Conservation (phyloP, 768 basidiomycete genomes). For the Phlegmacium glaucopus region DNA sequence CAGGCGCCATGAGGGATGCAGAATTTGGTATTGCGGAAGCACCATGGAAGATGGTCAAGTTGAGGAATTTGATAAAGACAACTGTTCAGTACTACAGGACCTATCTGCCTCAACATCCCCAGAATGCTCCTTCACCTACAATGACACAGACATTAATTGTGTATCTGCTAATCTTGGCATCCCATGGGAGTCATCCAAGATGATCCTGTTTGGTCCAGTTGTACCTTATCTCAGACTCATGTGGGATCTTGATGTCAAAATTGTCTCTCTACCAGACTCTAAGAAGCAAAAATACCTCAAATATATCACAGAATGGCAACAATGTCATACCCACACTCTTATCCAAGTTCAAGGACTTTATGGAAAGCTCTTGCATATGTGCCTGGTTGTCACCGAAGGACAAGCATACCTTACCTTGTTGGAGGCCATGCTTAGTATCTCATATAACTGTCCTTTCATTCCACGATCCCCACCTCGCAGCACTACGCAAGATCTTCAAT, state of each 20-base stretch:
- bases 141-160: conserved; percentile 29
- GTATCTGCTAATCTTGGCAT: conserved; percentile 28
- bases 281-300: conserved; percentile 20
- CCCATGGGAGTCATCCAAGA: conserved; percentile 29
- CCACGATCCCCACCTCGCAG: conserved; percentile 12
- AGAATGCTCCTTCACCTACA: conserved; percentile 18
- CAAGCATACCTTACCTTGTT: neutral
- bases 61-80: conserved; percentile 31
- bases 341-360: neutral
- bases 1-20: conserved; percentile 4
- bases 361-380: neutral
- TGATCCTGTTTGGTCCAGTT: conserved; percentile 11
- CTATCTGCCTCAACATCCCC: conserved; percentile 16
- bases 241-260: conserved; percentile 24
- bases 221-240: conserved; percentile 26
- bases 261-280: conserved; percentile 17
- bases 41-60: conserved; percentile 10
- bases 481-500: conserved; percentile 17
- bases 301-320: neutral
- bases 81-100: conserved; percentile 11
- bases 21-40: conserved; percentile 25
- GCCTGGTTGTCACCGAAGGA: neutral
- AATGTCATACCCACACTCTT: neutral
- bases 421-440: conserved; percentile 1
- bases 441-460: conserved; percentile 22